These are phyloP conservation scores for Aspergillus caelatus DNA, from an alignment of 2,329 filamentous ascomycete species.

Conservation along the genomic window DNA sequence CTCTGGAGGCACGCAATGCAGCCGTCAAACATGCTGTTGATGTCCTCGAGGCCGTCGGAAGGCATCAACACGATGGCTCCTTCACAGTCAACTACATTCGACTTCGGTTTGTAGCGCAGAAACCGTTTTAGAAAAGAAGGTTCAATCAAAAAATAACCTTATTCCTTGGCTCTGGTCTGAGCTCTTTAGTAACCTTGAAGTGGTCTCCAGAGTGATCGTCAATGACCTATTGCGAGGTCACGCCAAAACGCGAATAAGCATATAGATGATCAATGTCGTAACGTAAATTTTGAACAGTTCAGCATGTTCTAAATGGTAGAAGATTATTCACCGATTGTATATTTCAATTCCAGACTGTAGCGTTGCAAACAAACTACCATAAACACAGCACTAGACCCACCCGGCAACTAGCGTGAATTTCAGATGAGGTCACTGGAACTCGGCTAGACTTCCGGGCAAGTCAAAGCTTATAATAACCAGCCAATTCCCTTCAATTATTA, in stretches of 20 bases:
- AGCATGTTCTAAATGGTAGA: too few species aligned
- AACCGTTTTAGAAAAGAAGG: not conserved
- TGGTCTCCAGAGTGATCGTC: not conserved
- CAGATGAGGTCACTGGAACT: not conserved
- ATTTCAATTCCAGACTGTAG: too few species aligned
- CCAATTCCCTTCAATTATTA: not conserved
- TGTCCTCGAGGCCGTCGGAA: not conserved
- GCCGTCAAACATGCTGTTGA: not conserved
- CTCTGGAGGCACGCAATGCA: not conserved
- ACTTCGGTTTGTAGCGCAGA: not conserved
- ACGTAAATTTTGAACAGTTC: not conserved
- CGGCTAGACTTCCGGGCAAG: not conserved
- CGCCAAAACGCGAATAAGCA: not conserved
- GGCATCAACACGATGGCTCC: not conserved
- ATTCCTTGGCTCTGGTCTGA: not conserved
- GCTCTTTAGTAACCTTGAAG: not conserved
- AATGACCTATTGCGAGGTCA: not conserved
- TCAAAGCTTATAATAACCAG: not conserved
- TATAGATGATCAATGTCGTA: not conserved
- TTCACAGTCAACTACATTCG: slow-evolving; percentile 1
- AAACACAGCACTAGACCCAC: too few species aligned
- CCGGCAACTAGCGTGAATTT: not conserved
- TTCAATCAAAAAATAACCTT: not conserved
- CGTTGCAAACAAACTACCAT: too few species aligned
- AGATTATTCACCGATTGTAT: too few species aligned